A percentile compares a stretch with the other conserved stretches of the same genome.
phyloP scores from a whole-genome alignment of 768 basidiomycete genomes.

The Calocybe gangraenosa region DNA sequence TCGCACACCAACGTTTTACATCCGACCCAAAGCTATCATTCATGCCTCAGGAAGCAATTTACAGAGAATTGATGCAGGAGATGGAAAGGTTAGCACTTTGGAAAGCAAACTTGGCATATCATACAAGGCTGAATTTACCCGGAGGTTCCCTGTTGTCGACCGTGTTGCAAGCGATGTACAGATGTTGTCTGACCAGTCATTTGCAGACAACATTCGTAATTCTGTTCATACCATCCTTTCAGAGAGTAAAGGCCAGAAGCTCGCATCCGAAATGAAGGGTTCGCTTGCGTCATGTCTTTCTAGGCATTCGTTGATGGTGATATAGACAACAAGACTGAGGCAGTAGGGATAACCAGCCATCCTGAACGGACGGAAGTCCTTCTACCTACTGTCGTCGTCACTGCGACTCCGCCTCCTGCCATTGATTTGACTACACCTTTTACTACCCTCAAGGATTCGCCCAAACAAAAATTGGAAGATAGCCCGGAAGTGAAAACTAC shows the following conservation, averaged over 20 bases:
- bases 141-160: conserved; percentile 64
- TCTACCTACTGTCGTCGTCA: conserved; percentile 7
- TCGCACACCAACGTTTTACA: conserved; percentile 50
- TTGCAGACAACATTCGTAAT: conserved; percentile 37
- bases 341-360: conserved; percentile 3
- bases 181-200: conserved; percentile 43
- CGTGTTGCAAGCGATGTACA: conserved; percentile 52
- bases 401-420: conserved; percentile 6
- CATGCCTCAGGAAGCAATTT: conserved; percentile 46
- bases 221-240: conserved; percentile 43
- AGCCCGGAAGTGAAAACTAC: conserved; percentile 8
- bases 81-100: conserved; percentile 51
- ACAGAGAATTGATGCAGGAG: conserved; percentile 66
- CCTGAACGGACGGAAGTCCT: conserved; percentile 5
- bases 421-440: conserved; percentile 10
- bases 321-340: conserved; percentile 14
- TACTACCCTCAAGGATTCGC: conserved; percentile 11
- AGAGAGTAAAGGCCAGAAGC: conserved; percentile 29
- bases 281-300: conserved; percentile 8
- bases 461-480: conserved; percentile 7
- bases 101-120: background rate
- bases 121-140: conserved; percentile 7
- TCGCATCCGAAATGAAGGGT: conserved; percentile 12
- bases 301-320: conserved; percentile 11
- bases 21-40: conserved; percentile 52